Conservation (phyloP, 2,329 filamentous ascomycete genomes). For the Neofusicoccum ribis region DNA sequence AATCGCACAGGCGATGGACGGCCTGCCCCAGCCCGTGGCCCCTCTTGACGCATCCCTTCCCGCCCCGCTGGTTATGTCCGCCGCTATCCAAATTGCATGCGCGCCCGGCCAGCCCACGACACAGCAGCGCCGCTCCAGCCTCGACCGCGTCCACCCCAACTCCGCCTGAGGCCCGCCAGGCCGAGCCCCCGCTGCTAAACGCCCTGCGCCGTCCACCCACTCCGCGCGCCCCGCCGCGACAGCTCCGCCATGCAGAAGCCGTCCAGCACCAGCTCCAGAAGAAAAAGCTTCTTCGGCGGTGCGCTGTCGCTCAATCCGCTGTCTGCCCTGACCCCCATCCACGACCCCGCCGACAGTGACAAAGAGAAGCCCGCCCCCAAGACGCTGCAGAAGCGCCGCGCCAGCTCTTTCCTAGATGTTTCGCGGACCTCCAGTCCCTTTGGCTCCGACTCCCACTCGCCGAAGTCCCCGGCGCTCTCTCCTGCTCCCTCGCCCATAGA, state of each 20-base stretch:
- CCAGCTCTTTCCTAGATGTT: slow-evolving; percentile 15
- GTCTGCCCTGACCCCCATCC: slow-evolving; percentile 31
- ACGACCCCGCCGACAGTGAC: slow-evolving; percentile 25
- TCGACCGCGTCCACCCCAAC: background rate
- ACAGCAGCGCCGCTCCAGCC: background rate
- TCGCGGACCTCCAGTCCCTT: slow-evolving; percentile 37
- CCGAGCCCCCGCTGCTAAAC: background rate
- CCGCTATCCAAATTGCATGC: slow-evolving; percentile 3
- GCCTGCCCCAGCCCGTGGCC: slow-evolving; percentile 2
- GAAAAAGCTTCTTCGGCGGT: slow-evolving; percentile 37
- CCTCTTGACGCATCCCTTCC: slow-evolving; percentile 1
- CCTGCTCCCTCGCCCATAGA: slow-evolving; percentile 26
- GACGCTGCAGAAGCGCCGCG: slow-evolving; percentile 36
- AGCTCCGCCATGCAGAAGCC: slow-evolving; percentile 12
- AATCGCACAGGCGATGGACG: background rate
- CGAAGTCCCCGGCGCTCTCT: slow-evolving; percentile 4
- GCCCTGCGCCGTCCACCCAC: background rate
- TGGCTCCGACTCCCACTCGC: slow-evolving; percentile 38
- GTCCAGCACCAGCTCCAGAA: slow-evolving; percentile 26
- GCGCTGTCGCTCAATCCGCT: slow-evolving; percentile 30
- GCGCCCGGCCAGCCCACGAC: background rate
- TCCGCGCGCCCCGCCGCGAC: background rate
- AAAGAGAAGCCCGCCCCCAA: slow-evolving; percentile 22
- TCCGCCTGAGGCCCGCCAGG: background rate
- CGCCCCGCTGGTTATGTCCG: slow-evolving; percentile 15